A percentile compares a stretch with the other conserved stretches of the same genome.
Evolutionary conservation across 2,329 filamentous ascomycete genomes (phyloP).

Genomic region (Ophiostoma tasmaniense): DNA sequence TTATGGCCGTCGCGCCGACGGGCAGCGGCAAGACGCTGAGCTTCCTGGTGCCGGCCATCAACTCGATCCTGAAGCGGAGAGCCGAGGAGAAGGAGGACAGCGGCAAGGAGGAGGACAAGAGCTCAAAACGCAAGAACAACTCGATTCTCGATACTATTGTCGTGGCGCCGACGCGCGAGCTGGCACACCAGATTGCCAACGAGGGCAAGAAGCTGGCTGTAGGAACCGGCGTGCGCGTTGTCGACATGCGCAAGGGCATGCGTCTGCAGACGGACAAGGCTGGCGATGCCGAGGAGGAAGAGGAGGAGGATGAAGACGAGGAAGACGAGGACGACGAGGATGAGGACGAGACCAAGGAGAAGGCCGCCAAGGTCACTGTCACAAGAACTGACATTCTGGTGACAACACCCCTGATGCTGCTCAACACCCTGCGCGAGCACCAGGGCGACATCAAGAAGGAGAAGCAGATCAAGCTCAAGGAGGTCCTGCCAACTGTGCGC

Average conservation of each 20-base stretch:
- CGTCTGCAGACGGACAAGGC: slow-evolving; percentile 38
- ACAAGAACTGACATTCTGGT: slow-evolving; percentile 74
- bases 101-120: slow-evolving; percentile 29
- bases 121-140: slow-evolving; percentile 27
- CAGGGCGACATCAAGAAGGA: slow-evolving; percentile 26
- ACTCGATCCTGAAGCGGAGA: slow-evolving; percentile 57
- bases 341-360: slow-evolving; percentile 1
- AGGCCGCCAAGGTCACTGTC: slow-evolving; percentile 23
- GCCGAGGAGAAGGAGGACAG: slow-evolving; percentile 37
- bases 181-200: slow-evolving; percentile 70
- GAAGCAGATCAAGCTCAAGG: slow-evolving; percentile 32
- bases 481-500: slow-evolving; percentile 54
- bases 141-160: slow-evolving; percentile 59
- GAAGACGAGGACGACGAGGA: slow-evolving; percentile 30
- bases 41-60: slow-evolving; percentile 80
- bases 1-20: slow-evolving; percentile 84
- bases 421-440: slow-evolving; percentile 55
- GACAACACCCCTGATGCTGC: slow-evolving; percentile 68
- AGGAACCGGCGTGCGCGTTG: slow-evolving; percentile 69
- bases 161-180: slow-evolving; percentile 68
- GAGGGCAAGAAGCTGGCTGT: slow-evolving; percentile 69
- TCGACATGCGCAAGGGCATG: slow-evolving; percentile 82
- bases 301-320: slow-evolving; percentile 22
- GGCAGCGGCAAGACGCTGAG: slow-evolving; percentile 95
- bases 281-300: slow-evolving; percentile 30